phyloP scores from a whole-genome alignment of 306 rosid genomes.

The Vachellia collinsii region DNA sequence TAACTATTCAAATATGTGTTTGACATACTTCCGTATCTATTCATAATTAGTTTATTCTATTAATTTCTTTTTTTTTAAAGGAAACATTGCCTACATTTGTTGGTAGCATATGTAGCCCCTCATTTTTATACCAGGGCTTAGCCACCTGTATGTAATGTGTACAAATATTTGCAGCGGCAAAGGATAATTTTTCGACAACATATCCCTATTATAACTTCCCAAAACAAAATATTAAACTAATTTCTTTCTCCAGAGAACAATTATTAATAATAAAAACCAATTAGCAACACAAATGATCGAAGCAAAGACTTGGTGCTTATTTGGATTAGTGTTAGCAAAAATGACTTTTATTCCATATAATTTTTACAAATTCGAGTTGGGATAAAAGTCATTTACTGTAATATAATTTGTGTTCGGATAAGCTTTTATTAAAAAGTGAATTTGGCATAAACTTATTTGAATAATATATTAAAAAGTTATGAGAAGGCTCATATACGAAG shows the following conservation, averaged over 20 bases:
- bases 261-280: not conserved
- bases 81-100: not conserved
- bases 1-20: not conserved
- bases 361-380: too few species aligned
- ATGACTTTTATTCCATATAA: too few species aligned
- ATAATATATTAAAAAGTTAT: too few species aligned
- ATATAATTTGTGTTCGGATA: too few species aligned
- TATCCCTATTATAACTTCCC: slow-evolving; percentile 10
- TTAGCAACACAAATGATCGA: slow-evolving; percentile 24
- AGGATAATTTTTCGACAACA: slow-evolving; percentile 23
- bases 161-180: slow-evolving; percentile 29
- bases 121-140: slow-evolving; percentile 51
- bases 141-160: slow-evolving; percentile 39
- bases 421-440: too few species aligned
- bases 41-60: not conserved
- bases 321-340: too few species aligned
- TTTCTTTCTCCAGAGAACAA: not conserved
- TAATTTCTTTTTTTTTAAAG: not conserved
- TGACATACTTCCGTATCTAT: not conserved
- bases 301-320: not conserved
- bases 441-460: too few species aligned
- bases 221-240: not conserved
- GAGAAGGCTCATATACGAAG: too few species aligned
- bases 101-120: slow-evolving; percentile 39
- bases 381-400: too few species aligned